Evolutionary conservation across 83 land plant genomes (phyloP).

Genomic region (Isoetes engelmannii): DNA sequence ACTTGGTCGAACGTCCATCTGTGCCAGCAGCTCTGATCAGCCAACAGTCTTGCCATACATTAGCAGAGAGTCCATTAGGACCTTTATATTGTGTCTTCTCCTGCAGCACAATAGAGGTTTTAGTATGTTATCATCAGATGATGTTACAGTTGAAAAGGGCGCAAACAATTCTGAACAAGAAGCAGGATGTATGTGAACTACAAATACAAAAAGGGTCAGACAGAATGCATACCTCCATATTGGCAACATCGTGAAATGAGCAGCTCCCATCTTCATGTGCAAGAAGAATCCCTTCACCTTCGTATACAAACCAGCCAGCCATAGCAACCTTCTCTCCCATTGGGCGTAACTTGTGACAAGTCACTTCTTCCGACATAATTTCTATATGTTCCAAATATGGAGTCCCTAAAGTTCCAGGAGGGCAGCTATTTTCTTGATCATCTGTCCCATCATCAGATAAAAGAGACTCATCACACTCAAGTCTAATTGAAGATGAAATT

Average conservation of each 20-base stretch:
- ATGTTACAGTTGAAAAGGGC: too few species aligned
- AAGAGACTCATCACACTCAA: conserved; percentile 8
- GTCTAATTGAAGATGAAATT: background rate
- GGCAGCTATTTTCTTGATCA: conserved; percentile 7
- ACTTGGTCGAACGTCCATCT: conserved; percentile 83
- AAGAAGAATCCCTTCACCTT: conserved; percentile 70
- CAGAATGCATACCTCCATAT: conserved; percentile 47
- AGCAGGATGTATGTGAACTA: background rate
- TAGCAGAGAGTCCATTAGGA: conserved; percentile 44
- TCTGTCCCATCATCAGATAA: conserved; percentile 2
- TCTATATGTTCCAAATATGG: too few species aligned
- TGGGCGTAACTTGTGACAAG: conserved; percentile 30
- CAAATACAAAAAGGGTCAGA: background rate
- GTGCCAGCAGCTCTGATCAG: conserved; percentile 81
- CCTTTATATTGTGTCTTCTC: conserved; percentile 62
- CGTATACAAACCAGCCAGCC: conserved; percentile 86
- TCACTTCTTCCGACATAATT: conserved; percentile 20
- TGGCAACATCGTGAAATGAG: conserved; percentile 57
- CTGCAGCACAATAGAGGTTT: conserved; percentile 29
- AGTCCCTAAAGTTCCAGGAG: too few species aligned
- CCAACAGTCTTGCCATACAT: conserved; percentile 92
- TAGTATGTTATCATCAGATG: background rate
- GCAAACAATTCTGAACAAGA: too few species aligned
- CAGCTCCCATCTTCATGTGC: conserved; percentile 77
- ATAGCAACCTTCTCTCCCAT: conserved; percentile 57